phyloP scores from a whole-genome alignment of 208 protist species.

The Lotmaria passim region DNA sequence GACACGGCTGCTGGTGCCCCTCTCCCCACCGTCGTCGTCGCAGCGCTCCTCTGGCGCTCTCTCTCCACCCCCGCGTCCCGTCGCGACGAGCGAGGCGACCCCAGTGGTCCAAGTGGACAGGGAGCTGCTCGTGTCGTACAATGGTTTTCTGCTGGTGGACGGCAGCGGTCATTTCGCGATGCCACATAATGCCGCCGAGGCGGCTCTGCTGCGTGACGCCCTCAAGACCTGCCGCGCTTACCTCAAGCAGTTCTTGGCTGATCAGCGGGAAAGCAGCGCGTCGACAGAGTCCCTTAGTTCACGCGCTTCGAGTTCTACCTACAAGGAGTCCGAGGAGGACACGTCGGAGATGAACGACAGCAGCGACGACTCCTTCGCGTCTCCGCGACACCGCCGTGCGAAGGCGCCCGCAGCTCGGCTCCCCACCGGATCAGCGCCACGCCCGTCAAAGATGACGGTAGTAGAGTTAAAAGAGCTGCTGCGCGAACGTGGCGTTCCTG shows the following conservation, averaged over 20 bases:
- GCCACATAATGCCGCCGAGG: constrained; percentile 55
- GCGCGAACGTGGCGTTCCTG: constrained; percentile 43
- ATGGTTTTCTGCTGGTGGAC: constrained; percentile 65
- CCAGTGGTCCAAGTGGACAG: constrained; percentile 16
- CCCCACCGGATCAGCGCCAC: background rate
- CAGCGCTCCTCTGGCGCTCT: constrained; percentile 10
- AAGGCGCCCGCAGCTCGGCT: background rate
- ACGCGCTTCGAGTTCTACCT: constrained; percentile 30
- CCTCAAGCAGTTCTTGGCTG: constrained; percentile 33
- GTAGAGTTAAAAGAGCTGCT: constrained; percentile 39
- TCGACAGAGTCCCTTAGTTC: constrained; percentile 26
- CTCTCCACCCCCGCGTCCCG: constrained; percentile 21
- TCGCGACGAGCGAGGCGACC: background rate
- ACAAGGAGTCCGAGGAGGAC: constrained; percentile 34
- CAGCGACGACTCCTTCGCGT: constrained; percentile 18
- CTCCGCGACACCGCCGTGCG: constrained; percentile 7
- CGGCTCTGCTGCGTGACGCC: constrained; percentile 35
- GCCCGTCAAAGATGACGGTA: constrained; percentile 39
- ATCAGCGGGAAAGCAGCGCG: background rate
- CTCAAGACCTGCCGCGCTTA: constrained; percentile 53
- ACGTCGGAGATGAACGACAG: constrained; percentile 19
- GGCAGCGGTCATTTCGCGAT: constrained; percentile 49
- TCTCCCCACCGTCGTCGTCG: constrained; percentile 38
- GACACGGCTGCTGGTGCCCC: constrained; percentile 41
- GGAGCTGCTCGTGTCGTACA: constrained; percentile 71